A percentile compares a stretch with the other conserved stretches of the same genome.
Conservation (phyloP, 352 stramenopile genomes). For the Phytophthora cryptogea region DNA sequence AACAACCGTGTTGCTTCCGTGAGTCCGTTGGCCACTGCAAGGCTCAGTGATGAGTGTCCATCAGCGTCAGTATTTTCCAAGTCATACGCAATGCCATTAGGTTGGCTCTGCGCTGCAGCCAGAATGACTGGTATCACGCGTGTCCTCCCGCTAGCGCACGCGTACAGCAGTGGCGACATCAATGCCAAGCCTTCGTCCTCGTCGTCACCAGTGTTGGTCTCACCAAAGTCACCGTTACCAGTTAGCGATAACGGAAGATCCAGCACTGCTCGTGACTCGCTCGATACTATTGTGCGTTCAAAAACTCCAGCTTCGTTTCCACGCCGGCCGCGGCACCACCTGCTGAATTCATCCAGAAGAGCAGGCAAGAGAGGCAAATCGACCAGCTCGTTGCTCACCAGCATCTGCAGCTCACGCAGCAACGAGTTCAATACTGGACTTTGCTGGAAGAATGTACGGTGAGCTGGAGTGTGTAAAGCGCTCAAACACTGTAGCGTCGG, state of each 20-base stretch:
- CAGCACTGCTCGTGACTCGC: constrained; percentile 42
- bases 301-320: constrained; percentile 38
- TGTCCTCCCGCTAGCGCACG: constrained; percentile 60
- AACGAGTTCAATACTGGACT: constrained; percentile 29
- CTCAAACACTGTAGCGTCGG: constrained; percentile 63
- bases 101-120: constrained; percentile 24
- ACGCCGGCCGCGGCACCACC: constrained; percentile 20
- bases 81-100: constrained; percentile 17
- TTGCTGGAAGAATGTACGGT: constrained; percentile 61
- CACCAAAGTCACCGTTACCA: neutral
- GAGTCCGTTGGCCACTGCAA: constrained; percentile 65
- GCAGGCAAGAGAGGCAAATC: constrained; percentile 61
- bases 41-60: constrained; percentile 56
- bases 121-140: constrained; percentile 54
- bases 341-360: constrained; percentile 58
- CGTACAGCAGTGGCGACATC: constrained; percentile 63
- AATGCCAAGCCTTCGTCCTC: constrained; percentile 18
- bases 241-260: constrained; percentile 56
- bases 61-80: constrained; percentile 76
- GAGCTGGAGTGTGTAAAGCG: constrained; percentile 74
- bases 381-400: constrained; percentile 64
- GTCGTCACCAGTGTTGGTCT: constrained; percentile 5
- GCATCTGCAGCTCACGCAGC: constrained; percentile 51
- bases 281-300: constrained; percentile 47
- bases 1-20: constrained; percentile 49